Conservation (phyloP, 192 early-diverging fungal genomes). For the Podila horticola region DNA sequence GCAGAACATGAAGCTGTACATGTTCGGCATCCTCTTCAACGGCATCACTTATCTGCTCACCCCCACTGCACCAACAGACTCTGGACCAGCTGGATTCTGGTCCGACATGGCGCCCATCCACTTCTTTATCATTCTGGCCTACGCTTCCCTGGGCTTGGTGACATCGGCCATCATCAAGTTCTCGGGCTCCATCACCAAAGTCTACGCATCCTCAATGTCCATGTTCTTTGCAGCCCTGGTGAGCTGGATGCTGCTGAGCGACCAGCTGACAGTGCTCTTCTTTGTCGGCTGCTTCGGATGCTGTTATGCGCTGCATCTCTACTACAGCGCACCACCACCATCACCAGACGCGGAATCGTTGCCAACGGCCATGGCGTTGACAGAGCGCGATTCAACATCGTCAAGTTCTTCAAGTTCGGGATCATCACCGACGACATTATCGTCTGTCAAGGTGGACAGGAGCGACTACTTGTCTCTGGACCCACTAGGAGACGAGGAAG, state of each 20-base stretch:
- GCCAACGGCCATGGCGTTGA: background rate
- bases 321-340: conserved; percentile 25
- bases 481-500: conserved; percentile 6
- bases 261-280: conserved; percentile 38
- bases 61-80: background rate
- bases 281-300: conserved; percentile 53
- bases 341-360: background rate
- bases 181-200: conserved; percentile 52
- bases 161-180: conserved; percentile 55
- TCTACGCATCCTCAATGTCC: conserved; percentile 51
- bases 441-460: conserved; percentile 13
- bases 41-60: conserved; percentile 40
- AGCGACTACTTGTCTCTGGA: conserved; percentile 34
- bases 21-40: conserved; percentile 54
- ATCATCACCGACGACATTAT: conserved; percentile 12
- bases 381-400: background rate
- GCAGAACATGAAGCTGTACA: conserved; percentile 54
- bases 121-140: conserved; percentile 36
- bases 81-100: conserved; percentile 27
- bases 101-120: conserved; percentile 41
- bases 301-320: conserved; percentile 45
- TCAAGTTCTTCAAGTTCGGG: conserved; percentile 19
- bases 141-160: conserved; percentile 43
- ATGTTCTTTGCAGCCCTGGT: conserved; percentile 54
- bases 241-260: conserved; percentile 35